Conservation (phyloP, 2,329 filamentous ascomycete species). For the Chaetomium sp. region DNA sequence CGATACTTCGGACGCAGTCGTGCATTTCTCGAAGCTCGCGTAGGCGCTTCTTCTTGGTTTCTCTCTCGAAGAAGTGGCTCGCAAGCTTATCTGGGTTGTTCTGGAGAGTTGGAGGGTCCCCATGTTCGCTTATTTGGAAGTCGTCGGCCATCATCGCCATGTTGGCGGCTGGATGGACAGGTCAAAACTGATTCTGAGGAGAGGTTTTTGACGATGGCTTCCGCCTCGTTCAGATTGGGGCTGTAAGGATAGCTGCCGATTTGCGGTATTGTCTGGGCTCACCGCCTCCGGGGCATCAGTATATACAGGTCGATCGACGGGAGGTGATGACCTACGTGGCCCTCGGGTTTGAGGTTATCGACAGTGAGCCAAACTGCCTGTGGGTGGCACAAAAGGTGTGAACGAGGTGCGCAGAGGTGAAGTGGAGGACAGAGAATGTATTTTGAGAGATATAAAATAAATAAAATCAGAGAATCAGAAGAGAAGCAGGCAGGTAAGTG, state of each 20-base stretch:
- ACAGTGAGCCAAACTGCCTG: background rate
- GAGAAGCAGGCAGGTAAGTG: background rate
- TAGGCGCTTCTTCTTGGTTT: slow-evolving; percentile 15
- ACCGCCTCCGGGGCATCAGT: background rate
- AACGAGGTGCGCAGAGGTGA: background rate
- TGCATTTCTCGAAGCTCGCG: slow-evolving; percentile 16
- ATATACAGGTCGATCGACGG: background rate
- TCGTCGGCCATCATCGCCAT: background rate
- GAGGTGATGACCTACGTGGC: background rate
- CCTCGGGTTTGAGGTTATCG: background rate
- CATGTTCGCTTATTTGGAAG: background rate
- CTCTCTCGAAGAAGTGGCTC: background rate
- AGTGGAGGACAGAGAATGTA: background rate
- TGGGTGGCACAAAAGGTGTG: background rate
- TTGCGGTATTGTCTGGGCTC: background rate
- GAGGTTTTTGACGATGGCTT: background rate
- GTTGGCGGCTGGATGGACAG: background rate
- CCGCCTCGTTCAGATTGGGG: background rate
- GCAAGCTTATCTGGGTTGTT: background rate
- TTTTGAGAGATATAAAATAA: background rate
- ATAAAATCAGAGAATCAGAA: background rate
- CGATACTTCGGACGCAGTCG: slow-evolving; percentile 7
- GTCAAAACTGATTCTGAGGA: background rate
- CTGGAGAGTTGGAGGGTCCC: background rate
- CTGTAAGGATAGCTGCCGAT: background rate